Evolutionary conservation across 2,329 filamentous ascomycete genomes (phyloP), one percentile per base, ranked within the genome.

Genomic region (Fusarium armeniacum): DNA sequence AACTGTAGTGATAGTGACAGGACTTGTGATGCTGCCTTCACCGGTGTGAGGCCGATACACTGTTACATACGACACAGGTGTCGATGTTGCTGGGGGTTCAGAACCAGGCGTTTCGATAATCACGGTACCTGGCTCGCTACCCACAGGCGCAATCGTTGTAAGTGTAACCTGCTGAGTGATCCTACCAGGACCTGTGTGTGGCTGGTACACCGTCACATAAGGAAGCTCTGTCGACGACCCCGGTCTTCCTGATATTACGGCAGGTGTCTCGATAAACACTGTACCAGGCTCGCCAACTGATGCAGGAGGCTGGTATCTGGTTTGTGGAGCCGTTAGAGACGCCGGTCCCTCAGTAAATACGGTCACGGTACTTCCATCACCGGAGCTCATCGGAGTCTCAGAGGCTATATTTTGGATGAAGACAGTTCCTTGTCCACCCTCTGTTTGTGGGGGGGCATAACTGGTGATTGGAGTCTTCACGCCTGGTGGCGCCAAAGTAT

Each of bases 91-190:
- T 40, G 65, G 43, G 9, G 59, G 38, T 22, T 65, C 53, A 28
- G 60, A 53, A 3, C 59, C 58, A 6, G 65, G 65, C 3, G 65
- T 69, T 41, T 69, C 65, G 10, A 69, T 50, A 16, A 69, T 54
- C 12, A 69, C 28, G 1, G 65, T 69, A 24, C 66, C 66, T 11
- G 65, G 65, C 53, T 68, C 40, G 15, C 52, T 50, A 6, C 59
- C 54, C 22, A 22, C 36, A 3, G 65, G 65, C 6, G 53, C 49
- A 18, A 68, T 69, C 8, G 65, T 69, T 8, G 65, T 55, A 4
- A 68, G 28, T 12, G 65, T 69, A 6, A 69, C 18, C 4, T 59
- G 59, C 2, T 54, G 45, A 6, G 46, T 69, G 13, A 69, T 68
- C 26, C 36, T 45, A n/a, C 59, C 44, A 2, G 24, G 20, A 20